Evolutionary conservation across 2,329 filamentous ascomycete species (phyloP).

Genomic region (Penicillium sp.): DNA sequence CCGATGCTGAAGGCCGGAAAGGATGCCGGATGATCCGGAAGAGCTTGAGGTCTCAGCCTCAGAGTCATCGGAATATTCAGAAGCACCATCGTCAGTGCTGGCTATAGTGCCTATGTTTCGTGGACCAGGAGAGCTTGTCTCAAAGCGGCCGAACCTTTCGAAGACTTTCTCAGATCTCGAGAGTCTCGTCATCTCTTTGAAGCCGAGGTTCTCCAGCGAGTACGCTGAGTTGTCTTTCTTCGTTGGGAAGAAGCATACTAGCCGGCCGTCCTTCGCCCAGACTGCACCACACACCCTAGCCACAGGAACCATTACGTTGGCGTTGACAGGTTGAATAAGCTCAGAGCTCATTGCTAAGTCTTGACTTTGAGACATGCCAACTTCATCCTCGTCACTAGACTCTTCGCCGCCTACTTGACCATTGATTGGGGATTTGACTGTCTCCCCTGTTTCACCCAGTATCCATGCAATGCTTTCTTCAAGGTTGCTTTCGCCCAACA

Average conservation of each 20-base stretch:
- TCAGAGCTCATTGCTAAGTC: conserved; percentile 56
- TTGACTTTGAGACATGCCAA: conserved; percentile 48
- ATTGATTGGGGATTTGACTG: conserved; percentile 49
- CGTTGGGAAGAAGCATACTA: conserved; percentile 63
- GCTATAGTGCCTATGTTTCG: conserved; percentile 48
- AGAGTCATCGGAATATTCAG: conserved; percentile 53
- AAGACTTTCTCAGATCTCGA: conserved; percentile 60
- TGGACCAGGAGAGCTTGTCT: conserved; percentile 55
- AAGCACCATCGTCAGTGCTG: conserved; percentile 49
- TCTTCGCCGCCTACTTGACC: conserved; percentile 67
- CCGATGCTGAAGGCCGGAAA: conserved; percentile 52
- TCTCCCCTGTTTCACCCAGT: conserved; percentile 62
- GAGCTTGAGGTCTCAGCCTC: conserved; percentile 67
- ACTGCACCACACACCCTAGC: conserved; percentile 63
- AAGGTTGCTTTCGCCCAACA: conserved; percentile 62
- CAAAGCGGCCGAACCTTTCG: conserved; percentile 66
- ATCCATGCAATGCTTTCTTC: conserved; percentile 61
- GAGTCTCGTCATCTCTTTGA: conserved; percentile 54
- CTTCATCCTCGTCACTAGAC: conserved; percentile 81
- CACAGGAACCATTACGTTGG: conserved; percentile 68
- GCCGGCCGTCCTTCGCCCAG: conserved; percentile 62
- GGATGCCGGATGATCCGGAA: conserved; percentile 50
- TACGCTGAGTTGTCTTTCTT: conserved; percentile 57
- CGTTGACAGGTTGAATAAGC: conserved; percentile 58
- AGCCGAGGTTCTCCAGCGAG: conserved; percentile 53